Percentiles rank a stretch among this genome's conserved stretches.
Evolutionary conservation across 768 basidiomycete species (phyloP).

Genomic region (Clathrus columnatus): DNA sequence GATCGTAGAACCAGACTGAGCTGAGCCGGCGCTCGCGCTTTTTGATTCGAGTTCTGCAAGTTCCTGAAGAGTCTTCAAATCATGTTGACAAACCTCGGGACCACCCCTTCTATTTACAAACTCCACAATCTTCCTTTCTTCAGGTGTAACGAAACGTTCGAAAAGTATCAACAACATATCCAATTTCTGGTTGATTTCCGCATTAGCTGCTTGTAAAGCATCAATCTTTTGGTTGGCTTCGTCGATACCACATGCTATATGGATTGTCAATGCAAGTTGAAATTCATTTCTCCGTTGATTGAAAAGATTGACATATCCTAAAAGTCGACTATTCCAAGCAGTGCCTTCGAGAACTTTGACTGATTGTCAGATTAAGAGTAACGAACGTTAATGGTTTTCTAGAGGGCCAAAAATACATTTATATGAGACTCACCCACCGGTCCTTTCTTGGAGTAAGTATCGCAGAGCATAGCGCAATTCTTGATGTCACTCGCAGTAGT

Average conservation of each 20-base stretch:
- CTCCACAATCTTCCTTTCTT: constrained; percentile 6
- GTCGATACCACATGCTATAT: constrained; percentile 20
- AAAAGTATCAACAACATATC: constrained; percentile 4
- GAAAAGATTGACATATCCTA: constrained; percentile 19
- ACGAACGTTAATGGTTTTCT: not conserved
- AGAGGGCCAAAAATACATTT: not conserved
- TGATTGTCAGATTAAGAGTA: not conserved
- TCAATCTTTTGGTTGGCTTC: constrained; percentile 15
- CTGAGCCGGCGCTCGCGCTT: no score
- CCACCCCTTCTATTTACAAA: constrained; percentile 10
- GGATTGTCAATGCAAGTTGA: constrained; percentile 20
- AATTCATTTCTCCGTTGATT: constrained; percentile 19
- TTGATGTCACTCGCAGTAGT: constrained; percentile 24
- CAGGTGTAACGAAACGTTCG: not conserved
- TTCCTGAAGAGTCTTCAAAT: constrained; percentile 13
- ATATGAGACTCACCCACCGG: constrained; percentile 16
- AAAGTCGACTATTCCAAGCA: constrained; percentile 22
- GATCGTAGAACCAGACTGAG: no score
- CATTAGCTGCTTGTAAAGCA: not conserved
- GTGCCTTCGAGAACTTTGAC: constrained; percentile 19
- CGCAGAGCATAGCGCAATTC: constrained; percentile 25
- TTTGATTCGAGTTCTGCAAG: no score
- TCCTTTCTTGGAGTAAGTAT: constrained; percentile 24
- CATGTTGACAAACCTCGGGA: constrained; percentile 2
- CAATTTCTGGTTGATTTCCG: constrained; percentile 14